These are phyloP conservation scores for Stygiomarasmius scandens DNA, from an alignment of 1,284 basidiomycete genomes.

Conservation along the genomic window DNA sequence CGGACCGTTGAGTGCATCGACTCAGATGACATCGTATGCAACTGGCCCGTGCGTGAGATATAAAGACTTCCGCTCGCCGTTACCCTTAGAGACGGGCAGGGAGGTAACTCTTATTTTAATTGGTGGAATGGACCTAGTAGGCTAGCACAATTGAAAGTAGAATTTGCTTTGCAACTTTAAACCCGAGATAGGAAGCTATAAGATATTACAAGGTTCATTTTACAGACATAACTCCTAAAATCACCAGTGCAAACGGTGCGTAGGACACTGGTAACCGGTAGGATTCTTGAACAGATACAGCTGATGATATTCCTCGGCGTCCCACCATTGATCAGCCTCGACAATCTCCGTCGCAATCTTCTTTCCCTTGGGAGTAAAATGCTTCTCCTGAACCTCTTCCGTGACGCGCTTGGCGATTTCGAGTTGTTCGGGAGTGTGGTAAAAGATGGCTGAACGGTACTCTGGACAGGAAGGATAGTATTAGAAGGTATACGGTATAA, in stretches of 20 bases:
- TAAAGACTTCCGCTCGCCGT: too few relatives aligned
- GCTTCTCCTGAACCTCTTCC: slow-evolving; percentile 82
- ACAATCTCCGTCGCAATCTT: slow-evolving; percentile 81
- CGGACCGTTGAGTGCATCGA: too few relatives aligned
- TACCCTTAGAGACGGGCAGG: too few relatives aligned
- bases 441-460: slow-evolving; percentile 94
- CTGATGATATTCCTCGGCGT: slow-evolving; percentile 88
- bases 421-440: slow-evolving; percentile 76
- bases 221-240: too few relatives aligned
- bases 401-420: slow-evolving; percentile 80
- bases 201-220: too few relatives aligned
- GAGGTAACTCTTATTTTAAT: too few relatives aligned
- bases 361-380: slow-evolving; percentile 71
- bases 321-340: slow-evolving; percentile 72
- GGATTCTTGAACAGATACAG: slow-evolving; percentile 75
- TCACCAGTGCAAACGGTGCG: slow-evolving; percentile 50
- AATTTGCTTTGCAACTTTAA: too few relatives aligned
- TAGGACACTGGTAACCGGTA: slow-evolving; percentile 50
- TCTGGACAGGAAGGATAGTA: slow-evolving; percentile 48
- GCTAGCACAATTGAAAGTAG: too few relatives aligned
- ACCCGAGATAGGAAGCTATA: too few relatives aligned
- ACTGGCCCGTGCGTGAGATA: too few relatives aligned
- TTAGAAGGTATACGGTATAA: not conserved
- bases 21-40: too few relatives aligned
- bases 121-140: too few relatives aligned